These are phyloP conservation scores for Dryas alaskensis DNA, from an alignment of 306 rosid species.

Conservation along the genomic window DNA sequence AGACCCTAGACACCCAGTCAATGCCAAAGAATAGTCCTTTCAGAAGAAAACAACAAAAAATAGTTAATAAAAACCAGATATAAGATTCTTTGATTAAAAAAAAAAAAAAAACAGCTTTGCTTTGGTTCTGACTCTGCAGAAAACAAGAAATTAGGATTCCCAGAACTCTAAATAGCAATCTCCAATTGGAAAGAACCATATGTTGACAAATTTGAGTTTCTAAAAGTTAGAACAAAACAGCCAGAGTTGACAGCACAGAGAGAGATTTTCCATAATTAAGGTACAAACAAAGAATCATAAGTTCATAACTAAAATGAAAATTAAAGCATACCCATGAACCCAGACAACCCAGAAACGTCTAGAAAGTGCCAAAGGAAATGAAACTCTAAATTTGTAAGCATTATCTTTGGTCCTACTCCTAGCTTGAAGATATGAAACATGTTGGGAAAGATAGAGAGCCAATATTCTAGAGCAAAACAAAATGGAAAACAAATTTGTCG, in stretches of 20 bases:
- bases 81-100: background rate
- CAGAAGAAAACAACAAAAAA: slow-evolving; percentile 5
- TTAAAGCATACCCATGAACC: background rate
- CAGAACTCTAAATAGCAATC: background rate
- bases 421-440: slow-evolving; percentile 38
- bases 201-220: background rate
- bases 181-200: slow-evolving; percentile 2
- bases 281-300: background rate
- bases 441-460: slow-evolving; percentile 12
- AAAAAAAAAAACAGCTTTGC: slow-evolving; percentile 2
- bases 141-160: background rate
- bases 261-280: background rate
- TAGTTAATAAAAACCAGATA: background rate
- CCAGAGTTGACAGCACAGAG: no score
- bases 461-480: slow-evolving; percentile 8
- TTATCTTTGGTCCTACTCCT: slow-evolving; percentile 20
- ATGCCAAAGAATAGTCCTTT: slow-evolving; percentile 11
- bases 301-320: slow-evolving; percentile 3
- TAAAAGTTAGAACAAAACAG: background rate
- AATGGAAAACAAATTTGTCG: slow-evolving; percentile 12
- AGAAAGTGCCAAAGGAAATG: background rate
- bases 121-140: slow-evolving; percentile 1
- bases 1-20: slow-evolving; percentile 38
- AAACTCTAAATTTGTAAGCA: background rate
- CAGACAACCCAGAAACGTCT: background rate